phyloP scores from a whole-genome alignment of 768 basidiomycete genomes.

The Mycena venus region DNA sequence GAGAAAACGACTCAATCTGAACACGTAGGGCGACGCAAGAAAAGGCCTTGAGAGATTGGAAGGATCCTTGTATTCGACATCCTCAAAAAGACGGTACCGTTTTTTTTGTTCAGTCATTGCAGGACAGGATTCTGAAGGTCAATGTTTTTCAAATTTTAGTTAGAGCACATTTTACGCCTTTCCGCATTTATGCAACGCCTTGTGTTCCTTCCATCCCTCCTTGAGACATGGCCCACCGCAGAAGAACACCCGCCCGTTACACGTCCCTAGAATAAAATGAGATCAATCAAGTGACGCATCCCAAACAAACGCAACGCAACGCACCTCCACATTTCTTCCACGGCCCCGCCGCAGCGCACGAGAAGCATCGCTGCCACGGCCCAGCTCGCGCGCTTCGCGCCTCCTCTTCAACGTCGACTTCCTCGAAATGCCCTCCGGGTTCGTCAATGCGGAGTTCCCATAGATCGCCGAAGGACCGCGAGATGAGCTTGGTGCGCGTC shows the following conservation, averaged over 20 bases:
- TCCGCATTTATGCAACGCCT: constrained; percentile 37
- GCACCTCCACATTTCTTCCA: constrained; percentile 58
- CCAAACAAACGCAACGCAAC: constrained; percentile 12
- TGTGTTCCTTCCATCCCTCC: constrained; percentile 49
- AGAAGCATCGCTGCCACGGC: constrained; percentile 56
- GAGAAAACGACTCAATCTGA: too few species aligned
- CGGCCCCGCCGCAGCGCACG: constrained; percentile 49
- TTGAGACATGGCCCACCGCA: constrained; percentile 43
- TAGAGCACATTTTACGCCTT: too few species aligned
- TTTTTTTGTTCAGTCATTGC: too few species aligned
- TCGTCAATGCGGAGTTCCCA: constrained; percentile 55
- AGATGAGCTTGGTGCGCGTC: constrained; percentile 35
- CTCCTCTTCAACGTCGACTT: constrained; percentile 52
- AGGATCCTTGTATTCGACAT: too few species aligned
- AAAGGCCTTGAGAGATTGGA: too few species aligned
- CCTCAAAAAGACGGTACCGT: too few species aligned
- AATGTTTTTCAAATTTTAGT: too few species aligned
- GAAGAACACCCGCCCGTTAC: constrained; percentile 43
- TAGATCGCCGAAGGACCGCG: constrained; percentile 51
- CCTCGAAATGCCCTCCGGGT: constrained; percentile 52
- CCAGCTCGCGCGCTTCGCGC: constrained; percentile 50
- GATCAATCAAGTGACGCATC: background rate
- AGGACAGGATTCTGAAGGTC: too few species aligned
- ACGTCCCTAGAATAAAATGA: constrained; percentile 33
- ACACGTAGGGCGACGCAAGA: too few species aligned